These are phyloP conservation scores for Pythium phragmitis DNA, from an alignment of 352 stramenopile genomes.

Conservation along the genomic window DNA sequence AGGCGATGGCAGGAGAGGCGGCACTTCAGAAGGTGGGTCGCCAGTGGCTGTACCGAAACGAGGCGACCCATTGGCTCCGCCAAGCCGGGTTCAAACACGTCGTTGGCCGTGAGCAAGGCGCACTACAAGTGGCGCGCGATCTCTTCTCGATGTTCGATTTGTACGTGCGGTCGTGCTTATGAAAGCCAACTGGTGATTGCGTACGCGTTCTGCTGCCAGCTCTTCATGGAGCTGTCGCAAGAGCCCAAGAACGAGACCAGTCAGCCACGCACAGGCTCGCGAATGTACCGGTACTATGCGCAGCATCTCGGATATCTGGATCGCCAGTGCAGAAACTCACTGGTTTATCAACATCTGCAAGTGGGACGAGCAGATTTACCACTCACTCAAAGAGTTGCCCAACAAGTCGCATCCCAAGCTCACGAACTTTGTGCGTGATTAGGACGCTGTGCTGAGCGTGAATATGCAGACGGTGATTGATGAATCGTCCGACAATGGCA, in stretches of 20 bases:
- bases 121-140: constrained; percentile 68
- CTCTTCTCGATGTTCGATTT: constrained; percentile 90
- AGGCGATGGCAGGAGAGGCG: neutral
- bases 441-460: constrained; percentile 79
- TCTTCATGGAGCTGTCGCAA: constrained; percentile 76
- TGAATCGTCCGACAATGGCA: constrained; percentile 77
- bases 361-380: constrained; percentile 99
- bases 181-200: constrained; percentile 89
- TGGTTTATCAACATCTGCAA: constrained; percentile 97
- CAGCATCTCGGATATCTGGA: constrained; percentile 87
- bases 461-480: constrained; percentile 89
- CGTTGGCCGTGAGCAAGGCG: constrained; percentile 23
- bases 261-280: constrained; percentile 56
- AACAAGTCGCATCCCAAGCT: constrained; percentile 98
- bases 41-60: constrained; percentile 65
- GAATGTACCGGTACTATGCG: constrained; percentile 93
- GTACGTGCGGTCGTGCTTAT: constrained; percentile 91
- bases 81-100: constrained; percentile 8
- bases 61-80: constrained; percentile 53
- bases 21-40: constrained; percentile 22
- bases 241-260: constrained; percentile 4
- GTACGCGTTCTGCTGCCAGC: constrained; percentile 84
- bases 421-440: constrained; percentile 96
- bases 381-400: constrained; percentile 96
- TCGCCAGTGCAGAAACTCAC: constrained; percentile 91